Evolutionary conservation across 768 basidiomycete species (phyloP), one percentile per base, ranked within the genome.

Genomic region (Saitozyma sp.): DNA sequence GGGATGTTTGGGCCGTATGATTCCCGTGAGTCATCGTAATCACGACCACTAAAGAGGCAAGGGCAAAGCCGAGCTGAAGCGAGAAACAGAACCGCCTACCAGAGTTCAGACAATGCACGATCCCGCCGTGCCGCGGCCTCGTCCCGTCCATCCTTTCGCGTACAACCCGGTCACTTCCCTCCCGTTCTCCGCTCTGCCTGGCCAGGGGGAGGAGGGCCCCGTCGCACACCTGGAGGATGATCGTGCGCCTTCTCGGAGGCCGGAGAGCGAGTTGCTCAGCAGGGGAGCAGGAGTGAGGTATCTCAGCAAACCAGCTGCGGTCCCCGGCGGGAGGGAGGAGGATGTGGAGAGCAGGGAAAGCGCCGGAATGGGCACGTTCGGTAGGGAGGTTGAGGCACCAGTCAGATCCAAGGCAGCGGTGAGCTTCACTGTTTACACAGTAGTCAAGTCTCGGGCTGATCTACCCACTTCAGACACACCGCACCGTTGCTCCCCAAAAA

Each of bases 1-100:
- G 74, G 74, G 11, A 73, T 76, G 71, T 70, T 73, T 62, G 74
- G 70, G 19, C 73, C 73, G 10, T 77, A 74, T 54, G 69, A 66
- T 51, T 73, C 73, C 9, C 60, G 73, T 74, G 37, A 63, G 73
- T 61, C 39, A 41, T 41, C 16, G 51, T 19, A 9, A 20, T 29
- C 29, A 43, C 17, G 20, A 11, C 38, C 29, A 29, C 29, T 29
- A 5, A 5, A 5, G 29, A 2, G 29, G 29, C 29, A 29, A 29
- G 56, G 41, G 3, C 20, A 19, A 43, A 6, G 54, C 14, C 54
- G 20, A 41, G 41, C 52, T 40, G 45, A 61, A 52, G 17, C 62
- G 9, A 20, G 10, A 45, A 46, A 41, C 53, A 67, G 64, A 43
- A 49, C 56, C 60, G 7, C 59, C 63, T 40, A 40, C 64, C 59